Base-by-base conservation (phyloP, 805 yeast genomes). In the Cyberlindnera samutprakarnensis region DNA sequence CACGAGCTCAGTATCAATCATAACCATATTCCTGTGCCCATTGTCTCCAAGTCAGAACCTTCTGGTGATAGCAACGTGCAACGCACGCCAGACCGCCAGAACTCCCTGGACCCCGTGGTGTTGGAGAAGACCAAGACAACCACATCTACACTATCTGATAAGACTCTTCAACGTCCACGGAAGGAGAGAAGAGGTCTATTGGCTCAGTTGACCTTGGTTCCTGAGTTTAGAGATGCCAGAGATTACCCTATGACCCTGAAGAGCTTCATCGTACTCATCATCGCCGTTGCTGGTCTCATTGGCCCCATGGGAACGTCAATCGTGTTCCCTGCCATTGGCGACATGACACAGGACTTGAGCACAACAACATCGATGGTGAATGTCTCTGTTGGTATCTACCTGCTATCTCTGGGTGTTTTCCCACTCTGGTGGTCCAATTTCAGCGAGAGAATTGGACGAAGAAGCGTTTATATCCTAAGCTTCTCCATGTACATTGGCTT, bases 261-360 rank as follows among this genome's bases (percentile, higher is more conserved):
- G 47, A 47, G 56, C 30, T 33, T 65, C n/a, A 62, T 85, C 27
- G 81, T 82, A 0, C 59, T 70, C 21, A 60, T 82, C 12, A 73
- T 84, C 30, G 88, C 90, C 0, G 58, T 71, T 36, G 87, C 88
- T 6, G 81, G 88, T 1, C 59, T 80, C 51, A 69, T 81, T 33
- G 95, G 94, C 1, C 94, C 95, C 6, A 81, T 85, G 92, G 94
- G 92, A 10, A 78, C 92, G 1, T 78, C 92, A 1, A 82, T 85
- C 31, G 64, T 85, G 47, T 69, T 81, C 30, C 95, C 95, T 0
- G 90, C 92, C 0, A 70, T 83, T 14, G 71, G 71, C 21, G 70
- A 72, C 32, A 68, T 85, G 25, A 68, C 69, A 5, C 39, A 43
- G 1, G 74, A 72, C 14, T 64, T 82, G 13, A 27, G 76, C 26